Evolutionary conservation across 176 grass and related monocot genomes (phyloP), one percentile per base, ranked within the genome.

Genomic region (Musa acuminata): DNA sequence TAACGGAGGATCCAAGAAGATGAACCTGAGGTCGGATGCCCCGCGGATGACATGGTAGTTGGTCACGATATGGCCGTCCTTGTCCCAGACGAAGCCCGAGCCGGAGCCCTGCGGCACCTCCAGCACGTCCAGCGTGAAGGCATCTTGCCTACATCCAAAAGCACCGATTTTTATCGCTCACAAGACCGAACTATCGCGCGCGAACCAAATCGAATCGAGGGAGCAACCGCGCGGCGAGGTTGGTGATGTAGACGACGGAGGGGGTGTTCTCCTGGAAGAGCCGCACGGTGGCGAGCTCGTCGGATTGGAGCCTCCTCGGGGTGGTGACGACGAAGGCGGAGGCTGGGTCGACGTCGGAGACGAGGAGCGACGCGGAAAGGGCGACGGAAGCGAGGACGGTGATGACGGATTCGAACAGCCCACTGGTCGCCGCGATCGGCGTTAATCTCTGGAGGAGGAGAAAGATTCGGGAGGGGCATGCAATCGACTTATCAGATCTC

Each of bases 191-290:
- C 53, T 6, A 67, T 48, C 19, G 11, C 27, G n/a, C n/a, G 19
- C 3, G 8, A 63, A 50, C 17, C 3, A 19, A 8, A 60, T 55
- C 64, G 19, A 71, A 50, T 23, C 53, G 1, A 25, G 14, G 48
- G 24, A 35, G 52, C 72, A 55, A 92, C 94, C 90, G 86, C 22
- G 81, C 86, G 58, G 95, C 95, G 71, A 99, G 80, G 76, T 99
- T 99, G 53, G 95, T 99, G 84, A 99, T 99, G 85, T 99, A 99
- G 73, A 99, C 95, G 17, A 99, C 95, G 83, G 95, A 99, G 17
- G 95, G 95, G 13, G 95, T 94, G 80, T 91, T 94, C 80, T 91
- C 90, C 80, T 99, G 88, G 90, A 99, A 99, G 58, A 99, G 86
- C 71, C 80, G 86, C 66, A 99, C 90, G 53, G 95, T 99, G 64